Percentiles rank a stretch among this genome's conserved stretches.
Conservation (phyloP, 2,329 filamentous ascomycete genomes). For the Cladophialophora yegresii region DNA sequence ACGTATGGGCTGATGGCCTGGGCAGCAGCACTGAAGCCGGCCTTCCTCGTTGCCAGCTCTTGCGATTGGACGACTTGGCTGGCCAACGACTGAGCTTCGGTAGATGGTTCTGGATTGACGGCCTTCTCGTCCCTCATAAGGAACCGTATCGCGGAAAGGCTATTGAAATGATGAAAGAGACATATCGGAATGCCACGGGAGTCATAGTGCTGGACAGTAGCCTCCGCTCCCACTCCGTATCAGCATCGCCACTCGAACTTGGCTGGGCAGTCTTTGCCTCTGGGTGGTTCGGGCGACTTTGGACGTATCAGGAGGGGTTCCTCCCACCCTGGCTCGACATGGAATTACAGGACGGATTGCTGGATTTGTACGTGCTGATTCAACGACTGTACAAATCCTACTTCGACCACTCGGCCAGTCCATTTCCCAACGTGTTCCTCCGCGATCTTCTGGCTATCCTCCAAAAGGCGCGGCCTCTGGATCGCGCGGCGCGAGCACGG, state of each 20-base stretch:
- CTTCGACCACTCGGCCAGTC: background rate
- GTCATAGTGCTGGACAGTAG: background rate
- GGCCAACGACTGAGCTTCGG: background rate
- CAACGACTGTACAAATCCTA: background rate
- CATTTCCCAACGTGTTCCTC: constrained; percentile 3
- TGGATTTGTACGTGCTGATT: background rate
- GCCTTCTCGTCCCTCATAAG: background rate
- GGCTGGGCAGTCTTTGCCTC: background rate
- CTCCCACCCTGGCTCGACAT: background rate
- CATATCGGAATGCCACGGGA: background rate
- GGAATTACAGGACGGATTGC: background rate
- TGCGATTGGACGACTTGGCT: background rate
- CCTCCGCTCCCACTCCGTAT: background rate
- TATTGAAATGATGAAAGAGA: background rate
- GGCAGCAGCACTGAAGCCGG: background rate
- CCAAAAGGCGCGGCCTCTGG: constrained; percentile 2
- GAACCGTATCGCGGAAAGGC: background rate
- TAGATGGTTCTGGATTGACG: background rate
- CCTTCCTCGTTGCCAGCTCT: background rate
- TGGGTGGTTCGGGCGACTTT: background rate
- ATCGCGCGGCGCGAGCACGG: constrained; percentile 2
- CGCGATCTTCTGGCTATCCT: constrained; percentile 9
- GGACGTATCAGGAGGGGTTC: background rate
- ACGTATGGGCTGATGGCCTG: constrained; percentile 3
- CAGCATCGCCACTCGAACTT: background rate